Percentiles rank a stretch among this genome's conserved stretches.
These are phyloP conservation scores for Fusarium sp. DNA, from an alignment of 2,329 filamentous ascomycete genomes.

Conservation along the genomic window DNA sequence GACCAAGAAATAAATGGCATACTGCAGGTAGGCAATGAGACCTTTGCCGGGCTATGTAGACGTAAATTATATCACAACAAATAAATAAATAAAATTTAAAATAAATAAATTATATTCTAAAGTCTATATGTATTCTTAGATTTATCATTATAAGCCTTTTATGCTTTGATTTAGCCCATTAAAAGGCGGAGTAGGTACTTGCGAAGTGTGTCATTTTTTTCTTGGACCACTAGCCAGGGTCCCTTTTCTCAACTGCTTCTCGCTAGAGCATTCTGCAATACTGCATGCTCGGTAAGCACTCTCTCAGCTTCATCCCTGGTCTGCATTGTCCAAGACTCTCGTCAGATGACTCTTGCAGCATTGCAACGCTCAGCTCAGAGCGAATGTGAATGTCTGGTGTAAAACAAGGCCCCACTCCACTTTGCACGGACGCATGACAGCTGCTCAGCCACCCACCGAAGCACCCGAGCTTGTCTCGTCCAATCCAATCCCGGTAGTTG, in stretches of 20 bases:
- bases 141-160: too few species aligned
- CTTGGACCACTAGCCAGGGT: too few species aligned
- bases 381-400: slow-evolving; percentile 4
- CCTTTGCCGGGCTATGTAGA: too few species aligned
- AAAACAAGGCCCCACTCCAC: slow-evolving; percentile 3
- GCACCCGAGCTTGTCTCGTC: neutral
- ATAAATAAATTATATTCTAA: too few species aligned
- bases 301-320: neutral
- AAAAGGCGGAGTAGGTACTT: too few species aligned
- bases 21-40: too few species aligned
- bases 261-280: neutral
- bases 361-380: neutral
- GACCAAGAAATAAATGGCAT: too few species aligned
- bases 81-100: too few species aligned
- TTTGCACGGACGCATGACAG: neutral
- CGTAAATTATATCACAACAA: too few species aligned
- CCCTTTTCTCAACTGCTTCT: neutral
- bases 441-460: slow-evolving; percentile 28
- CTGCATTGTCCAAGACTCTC: neutral
- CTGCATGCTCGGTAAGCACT: neutral
- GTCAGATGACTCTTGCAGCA: slow-evolving; percentile 1
- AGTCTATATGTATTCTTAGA: too few species aligned
- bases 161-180: too few species aligned
- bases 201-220: too few species aligned
- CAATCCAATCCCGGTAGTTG: slow-evolving; percentile 17